Evolutionary conservation across 2,329 filamentous ascomycete genomes (phyloP).

Genomic region (Phialophora verrucosa): DNA sequence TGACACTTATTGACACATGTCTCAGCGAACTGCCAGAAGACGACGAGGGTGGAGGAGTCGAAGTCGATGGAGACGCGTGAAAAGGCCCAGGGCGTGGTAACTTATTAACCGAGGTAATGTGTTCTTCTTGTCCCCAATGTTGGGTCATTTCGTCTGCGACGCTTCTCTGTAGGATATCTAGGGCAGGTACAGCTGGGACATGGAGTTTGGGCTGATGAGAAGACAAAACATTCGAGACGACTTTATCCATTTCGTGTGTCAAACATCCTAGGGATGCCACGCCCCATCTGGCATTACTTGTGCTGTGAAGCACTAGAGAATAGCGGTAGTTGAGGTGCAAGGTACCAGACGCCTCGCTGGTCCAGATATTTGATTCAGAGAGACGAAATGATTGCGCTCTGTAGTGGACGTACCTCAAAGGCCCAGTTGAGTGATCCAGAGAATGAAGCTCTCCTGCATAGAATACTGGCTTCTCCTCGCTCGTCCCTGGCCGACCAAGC

Average conservation of each 20-base stretch:
- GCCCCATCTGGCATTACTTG: too few species aligned
- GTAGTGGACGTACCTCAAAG: background rate
- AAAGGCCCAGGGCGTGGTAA: background rate
- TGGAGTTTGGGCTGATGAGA: conserved; percentile 5
- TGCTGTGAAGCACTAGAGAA: too few species aligned
- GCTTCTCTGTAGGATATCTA: conserved; percentile 9
- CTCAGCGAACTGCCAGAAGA: conserved; percentile 50
- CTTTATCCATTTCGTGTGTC: background rate
- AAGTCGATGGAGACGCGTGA: conserved; percentile 22
- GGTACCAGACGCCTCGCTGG: too few species aligned
- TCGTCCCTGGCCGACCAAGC: background rate
- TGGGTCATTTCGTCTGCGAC: background rate
- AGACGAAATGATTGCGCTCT: background rate
- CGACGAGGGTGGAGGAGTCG: conserved; percentile 26
- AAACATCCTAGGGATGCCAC: too few species aligned
- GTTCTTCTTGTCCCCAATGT: background rate
- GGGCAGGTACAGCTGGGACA: background rate
- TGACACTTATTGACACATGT: conserved; percentile 75
- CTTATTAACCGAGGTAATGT: background rate
- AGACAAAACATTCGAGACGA: background rate
- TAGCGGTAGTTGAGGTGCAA: too few species aligned
- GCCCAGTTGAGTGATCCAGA: too few species aligned
- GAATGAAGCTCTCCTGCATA: background rate
- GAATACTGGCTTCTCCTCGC: background rate
- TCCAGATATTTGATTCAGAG: background rate